phyloP scores from a whole-genome alignment of 2,329 filamentous ascomycete genomes.

The Hypomyces rosellus region DNA sequence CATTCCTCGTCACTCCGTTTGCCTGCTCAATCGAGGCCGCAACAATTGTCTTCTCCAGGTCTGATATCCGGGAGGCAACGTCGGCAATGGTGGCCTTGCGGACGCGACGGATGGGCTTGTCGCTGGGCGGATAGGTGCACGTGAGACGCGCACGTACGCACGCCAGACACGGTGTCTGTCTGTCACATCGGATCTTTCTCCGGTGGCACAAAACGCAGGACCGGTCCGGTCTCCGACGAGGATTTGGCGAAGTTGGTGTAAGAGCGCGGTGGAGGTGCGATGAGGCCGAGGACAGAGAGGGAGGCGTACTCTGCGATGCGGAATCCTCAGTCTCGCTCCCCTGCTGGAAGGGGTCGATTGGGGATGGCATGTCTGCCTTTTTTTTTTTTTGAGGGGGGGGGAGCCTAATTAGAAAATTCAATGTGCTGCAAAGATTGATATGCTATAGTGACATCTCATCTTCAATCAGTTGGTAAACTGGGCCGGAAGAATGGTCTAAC shows the following conservation, averaged over 20 bases:
- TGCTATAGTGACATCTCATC: too few species aligned
- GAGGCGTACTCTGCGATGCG: neutral
- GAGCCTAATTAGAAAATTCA: too few species aligned
- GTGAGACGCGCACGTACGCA: conserved; percentile 44
- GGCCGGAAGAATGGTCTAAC: too few species aligned
- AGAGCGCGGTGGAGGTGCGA: conserved; percentile 2
- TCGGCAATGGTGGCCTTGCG: conserved; percentile 27
- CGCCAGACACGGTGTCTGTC: conserved; percentile 62
- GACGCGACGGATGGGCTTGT: conserved; percentile 19
- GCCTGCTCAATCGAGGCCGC: conserved; percentile 7
- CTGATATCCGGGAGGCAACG: conserved; percentile 29
- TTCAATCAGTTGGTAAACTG: too few species aligned
- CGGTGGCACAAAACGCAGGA: conserved; percentile 38
- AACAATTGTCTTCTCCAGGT: conserved; percentile 26
- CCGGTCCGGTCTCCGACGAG: conserved; percentile 16
- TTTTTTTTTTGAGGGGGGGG: too few species aligned
- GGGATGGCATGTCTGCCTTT: too few species aligned
- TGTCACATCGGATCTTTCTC: conserved; percentile 67
- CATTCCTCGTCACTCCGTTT: conserved; percentile 4
- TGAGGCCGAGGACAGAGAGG: neutral
- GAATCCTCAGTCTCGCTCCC: neutral
- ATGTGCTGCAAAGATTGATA: too few species aligned
- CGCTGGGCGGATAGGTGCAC: conserved; percentile 25
- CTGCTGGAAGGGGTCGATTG: neutral
- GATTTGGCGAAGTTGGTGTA: conserved; percentile 8